A percentile compares a stretch with the other conserved stretches of the same genome.
Conservation (phyloP, 2,329 filamentous ascomycete genomes). For the Aspergillus hiratsukae region DNA sequence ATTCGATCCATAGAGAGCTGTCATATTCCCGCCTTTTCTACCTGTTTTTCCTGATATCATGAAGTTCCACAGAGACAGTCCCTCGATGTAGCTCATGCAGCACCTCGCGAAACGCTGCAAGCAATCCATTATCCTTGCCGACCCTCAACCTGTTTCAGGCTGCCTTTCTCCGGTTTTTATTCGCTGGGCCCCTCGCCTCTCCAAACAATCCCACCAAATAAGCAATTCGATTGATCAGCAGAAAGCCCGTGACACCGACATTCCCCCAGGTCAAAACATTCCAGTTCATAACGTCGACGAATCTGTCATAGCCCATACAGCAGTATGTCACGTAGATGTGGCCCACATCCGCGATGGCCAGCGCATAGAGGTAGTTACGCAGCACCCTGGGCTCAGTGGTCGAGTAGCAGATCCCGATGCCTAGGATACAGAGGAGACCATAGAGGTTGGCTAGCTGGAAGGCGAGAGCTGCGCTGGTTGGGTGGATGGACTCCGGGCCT, state of each 20-base stretch:
- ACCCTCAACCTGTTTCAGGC: conserved; percentile 24
- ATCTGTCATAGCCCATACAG: conserved; percentile 53
- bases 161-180: conserved; percentile 28
- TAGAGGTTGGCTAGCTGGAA: conserved; percentile 68
- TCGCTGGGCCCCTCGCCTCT: conserved; percentile 24
- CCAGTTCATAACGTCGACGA: conserved; percentile 56
- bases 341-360: conserved; percentile 62
- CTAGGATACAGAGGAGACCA: conserved; percentile 60
- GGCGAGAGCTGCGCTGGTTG: conserved; percentile 52
- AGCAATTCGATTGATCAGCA: conserved; percentile 53
- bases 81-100: not conserved
- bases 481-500: conserved; percentile 25
- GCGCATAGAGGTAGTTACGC: conserved; percentile 61
- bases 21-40: not conserved
- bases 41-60: not conserved
- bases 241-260: conserved; percentile 58
- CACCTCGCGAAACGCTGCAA: not conserved
- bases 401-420: conserved; percentile 59
- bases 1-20: not conserved
- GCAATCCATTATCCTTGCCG: not conserved
- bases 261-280: conserved; percentile 72
- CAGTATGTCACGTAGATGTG: conserved; percentile 61
- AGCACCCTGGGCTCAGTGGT: conserved; percentile 64
- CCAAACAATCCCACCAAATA: conserved; percentile 61
- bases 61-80: too few relatives aligned